Percentiles rank a stretch among this genome's conserved stretches.
These are phyloP conservation scores for Globisporangium heterothallicum DNA, from an alignment of 352 stramenopile species.

Conservation along the genomic window DNA sequence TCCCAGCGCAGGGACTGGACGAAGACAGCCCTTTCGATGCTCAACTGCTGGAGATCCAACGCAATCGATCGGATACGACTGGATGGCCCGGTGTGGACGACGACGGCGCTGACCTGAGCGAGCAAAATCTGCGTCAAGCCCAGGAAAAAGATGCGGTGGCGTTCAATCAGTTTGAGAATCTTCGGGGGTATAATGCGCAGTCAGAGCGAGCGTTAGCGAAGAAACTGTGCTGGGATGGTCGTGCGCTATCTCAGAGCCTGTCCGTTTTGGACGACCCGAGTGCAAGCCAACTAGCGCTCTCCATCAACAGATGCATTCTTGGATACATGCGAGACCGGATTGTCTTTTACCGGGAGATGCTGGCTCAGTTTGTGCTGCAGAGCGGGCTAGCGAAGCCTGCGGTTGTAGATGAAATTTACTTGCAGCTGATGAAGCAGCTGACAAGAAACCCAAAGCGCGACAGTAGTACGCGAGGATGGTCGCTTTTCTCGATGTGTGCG, in stretches of 20 bases:
- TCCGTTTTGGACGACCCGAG: constrained; percentile 45
- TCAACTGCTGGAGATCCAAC: constrained; percentile 11
- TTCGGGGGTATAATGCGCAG: constrained; percentile 49
- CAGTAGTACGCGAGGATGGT: constrained; percentile 88
- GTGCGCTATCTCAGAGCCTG: constrained; percentile 54
- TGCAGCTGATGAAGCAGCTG: constrained; percentile 93
- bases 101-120: constrained; percentile 11
- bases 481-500: constrained; percentile 91
- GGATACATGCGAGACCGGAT: constrained; percentile 94
- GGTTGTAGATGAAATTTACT: constrained; percentile 92
- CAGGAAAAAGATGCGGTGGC: constrained; percentile 43
- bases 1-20: not conserved
- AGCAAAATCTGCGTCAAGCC: constrained; percentile 7
- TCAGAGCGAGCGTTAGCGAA: constrained; percentile 37
- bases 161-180: constrained; percentile 67
- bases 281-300: constrained; percentile 51
- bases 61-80: constrained; percentile 24
- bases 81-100: constrained; percentile 21
- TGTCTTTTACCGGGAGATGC: constrained; percentile 91
- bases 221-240: constrained; percentile 63
- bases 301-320: constrained; percentile 91
- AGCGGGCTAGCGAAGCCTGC: constrained; percentile 84
- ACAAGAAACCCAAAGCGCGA: constrained; percentile 90
- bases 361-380: constrained; percentile 91
- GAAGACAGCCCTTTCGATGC: constrained; percentile 15